phyloP scores from a whole-genome alignment of 2,329 filamentous ascomycete species.

The Fusarium keratoplasticum region DNA sequence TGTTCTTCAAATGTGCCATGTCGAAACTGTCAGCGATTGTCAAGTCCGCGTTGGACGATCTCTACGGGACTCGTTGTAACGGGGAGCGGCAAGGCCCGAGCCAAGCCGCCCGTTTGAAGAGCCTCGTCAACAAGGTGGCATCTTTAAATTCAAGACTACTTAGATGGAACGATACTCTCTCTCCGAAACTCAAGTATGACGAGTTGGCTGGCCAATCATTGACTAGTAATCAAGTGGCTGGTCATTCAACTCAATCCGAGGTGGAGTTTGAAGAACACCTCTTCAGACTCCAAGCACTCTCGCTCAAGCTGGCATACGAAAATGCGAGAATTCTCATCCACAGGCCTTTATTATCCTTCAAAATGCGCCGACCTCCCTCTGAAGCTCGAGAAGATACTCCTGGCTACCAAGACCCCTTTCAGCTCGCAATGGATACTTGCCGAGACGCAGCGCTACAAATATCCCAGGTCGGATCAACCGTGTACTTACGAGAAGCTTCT shows the following conservation, averaged over 20 bases:
- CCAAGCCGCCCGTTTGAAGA: background rate
- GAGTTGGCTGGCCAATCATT: background rate
- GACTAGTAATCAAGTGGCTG: background rate
- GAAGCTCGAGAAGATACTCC: background rate
- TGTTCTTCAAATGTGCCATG: constrained; percentile 40
- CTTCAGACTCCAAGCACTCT: constrained; percentile 48
- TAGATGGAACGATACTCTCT: background rate
- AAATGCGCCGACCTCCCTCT: background rate
- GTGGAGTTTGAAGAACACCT: constrained; percentile 25
- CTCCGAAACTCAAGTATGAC: constrained; percentile 2
- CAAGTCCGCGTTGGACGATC: constrained; percentile 15
- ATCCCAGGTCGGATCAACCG: constrained; percentile 20
- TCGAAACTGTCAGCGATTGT: constrained; percentile 33
- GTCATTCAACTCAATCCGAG: background rate
- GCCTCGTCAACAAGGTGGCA: background rate
- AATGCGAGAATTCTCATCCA: constrained; percentile 49
- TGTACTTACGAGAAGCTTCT: constrained; percentile 26
- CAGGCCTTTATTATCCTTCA: constrained; percentile 28
- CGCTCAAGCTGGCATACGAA: constrained; percentile 48
- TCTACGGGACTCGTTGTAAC: constrained; percentile 23
- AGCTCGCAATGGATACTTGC: constrained; percentile 23
- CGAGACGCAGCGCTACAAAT: constrained; percentile 41
- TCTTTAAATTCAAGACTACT: background rate
- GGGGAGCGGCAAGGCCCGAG: background rate
- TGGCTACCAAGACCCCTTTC: constrained; percentile 22